Base-by-base conservation (phyloP, 2,329 filamentous ascomycete species). In the Aureobasidium sp. region DNA sequence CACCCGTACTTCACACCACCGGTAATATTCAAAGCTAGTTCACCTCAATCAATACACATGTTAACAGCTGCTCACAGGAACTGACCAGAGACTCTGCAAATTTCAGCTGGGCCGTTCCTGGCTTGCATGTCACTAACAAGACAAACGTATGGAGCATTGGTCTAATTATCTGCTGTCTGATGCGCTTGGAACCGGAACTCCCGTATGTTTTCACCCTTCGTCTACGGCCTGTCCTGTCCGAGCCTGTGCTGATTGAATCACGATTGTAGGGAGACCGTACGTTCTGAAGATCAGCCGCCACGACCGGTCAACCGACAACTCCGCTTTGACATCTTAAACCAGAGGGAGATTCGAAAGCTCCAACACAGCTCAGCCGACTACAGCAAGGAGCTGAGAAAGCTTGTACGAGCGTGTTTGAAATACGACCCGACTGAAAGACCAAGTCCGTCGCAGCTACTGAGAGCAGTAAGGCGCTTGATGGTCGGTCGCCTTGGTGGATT, bases 101-200 rank as follows among this genome's bases (percentile, higher is more conserved):
- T 8, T 12, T 2, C 4, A 3, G 6, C 5, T 59, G 55, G 55
- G 43, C 44, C 2, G 32, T 59, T 6, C 41, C 41, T n/a, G 26
- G 15, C n/a, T 15, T 59, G 32, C 12, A 24, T 26, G 27, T 59
- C 32, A 34, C 41, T 5, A 15, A 20, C 9, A 59, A 37, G 29
- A 57, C 53, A 27, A 57, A 57, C 17, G 39, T 57, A 5, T 59
- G 55, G 55, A 29, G 44, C 13, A 37, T 59, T 8, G 55, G 55
- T n/a, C 15, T 47, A 15, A 34, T 59, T 2, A 47, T 59, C n/a
- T 46, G 41, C n/a, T 59, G 55, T 24, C 2, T 41, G n/a, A 59
- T 59, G 43, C 41, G 55, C 8, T 12, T 46, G 7, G n/a, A 47
- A 27, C n/a, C 27, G 24, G 4, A 36, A 13, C 41, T 59, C 1